Conservation (phyloP, 2,329 filamentous ascomycete genomes). For the Diaporthe australafricana region DNA sequence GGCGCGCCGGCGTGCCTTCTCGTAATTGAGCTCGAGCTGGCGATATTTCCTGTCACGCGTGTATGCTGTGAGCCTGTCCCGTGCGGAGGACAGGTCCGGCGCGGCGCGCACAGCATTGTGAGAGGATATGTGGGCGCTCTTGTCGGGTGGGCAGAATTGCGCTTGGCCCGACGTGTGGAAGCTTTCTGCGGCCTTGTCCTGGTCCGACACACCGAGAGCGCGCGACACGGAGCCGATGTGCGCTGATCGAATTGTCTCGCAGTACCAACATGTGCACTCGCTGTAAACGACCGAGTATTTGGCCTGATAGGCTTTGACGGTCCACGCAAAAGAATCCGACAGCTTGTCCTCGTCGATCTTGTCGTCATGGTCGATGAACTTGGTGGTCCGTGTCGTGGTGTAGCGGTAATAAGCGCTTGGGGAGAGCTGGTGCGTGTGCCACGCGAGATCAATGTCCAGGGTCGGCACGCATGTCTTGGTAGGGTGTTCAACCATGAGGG, state of each 20-base stretch:
- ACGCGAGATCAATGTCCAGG: constrained; percentile 79
- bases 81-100: constrained; percentile 42
- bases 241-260: constrained; percentile 74
- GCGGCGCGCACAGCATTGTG: constrained; percentile 71
- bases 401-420: constrained; percentile 72
- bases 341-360: constrained; percentile 79
- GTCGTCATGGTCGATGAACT: constrained; percentile 85
- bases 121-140: constrained; percentile 77
- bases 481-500: constrained; percentile 64
- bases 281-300: constrained; percentile 75
- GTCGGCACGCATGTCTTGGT: constrained; percentile 72
- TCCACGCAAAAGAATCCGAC: constrained; percentile 76
- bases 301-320: constrained; percentile 76
- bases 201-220: constrained; percentile 57
- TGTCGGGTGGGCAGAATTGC: constrained; percentile 63
- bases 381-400: constrained; percentile 58
- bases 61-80: constrained; percentile 48
- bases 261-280: constrained; percentile 87
- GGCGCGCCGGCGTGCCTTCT: constrained; percentile 62
- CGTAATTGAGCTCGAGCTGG: constrained; percentile 66
- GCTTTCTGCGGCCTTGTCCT: constrained; percentile 57
- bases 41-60: constrained; percentile 49
- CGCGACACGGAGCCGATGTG: constrained; percentile 61
- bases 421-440: constrained; percentile 84
- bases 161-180: constrained; percentile 62